Evolutionary conservation across 2,329 filamentous ascomycete species (phyloP).

Genomic region (Colletotrichum sp.): DNA sequence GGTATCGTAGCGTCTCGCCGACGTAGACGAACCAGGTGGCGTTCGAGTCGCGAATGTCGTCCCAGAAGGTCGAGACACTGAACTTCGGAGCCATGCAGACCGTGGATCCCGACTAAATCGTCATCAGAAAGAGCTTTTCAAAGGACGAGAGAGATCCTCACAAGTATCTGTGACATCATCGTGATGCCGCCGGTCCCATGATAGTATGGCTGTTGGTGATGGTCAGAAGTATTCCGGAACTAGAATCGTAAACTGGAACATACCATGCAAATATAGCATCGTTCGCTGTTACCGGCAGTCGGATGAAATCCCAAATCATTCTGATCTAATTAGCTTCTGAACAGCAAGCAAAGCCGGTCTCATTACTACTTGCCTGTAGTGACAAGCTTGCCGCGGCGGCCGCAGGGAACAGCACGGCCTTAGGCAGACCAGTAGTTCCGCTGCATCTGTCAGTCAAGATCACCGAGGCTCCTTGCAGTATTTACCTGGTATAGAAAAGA

Average conservation of each 20-base stretch:
- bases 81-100: constrained; percentile 72
- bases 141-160: constrained; percentile 42
- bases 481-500: constrained; percentile 68
- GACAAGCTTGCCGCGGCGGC: constrained; percentile 37
- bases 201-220: constrained; percentile 53
- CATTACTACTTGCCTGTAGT: background rate
- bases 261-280: constrained; percentile 15
- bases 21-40: constrained; percentile 80
- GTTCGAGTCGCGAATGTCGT: constrained; percentile 69
- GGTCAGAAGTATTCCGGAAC: background rate
- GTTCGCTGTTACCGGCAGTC: background rate
- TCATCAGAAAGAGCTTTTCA: constrained; percentile 17
- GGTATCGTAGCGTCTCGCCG: constrained; percentile 77
- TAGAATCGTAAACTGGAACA: accelerated
- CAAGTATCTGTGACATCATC: constrained; percentile 59
- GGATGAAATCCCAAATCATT: background rate
- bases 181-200: constrained; percentile 75
- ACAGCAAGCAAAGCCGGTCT: background rate
- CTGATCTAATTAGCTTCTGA: background rate
- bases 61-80: constrained; percentile 74
- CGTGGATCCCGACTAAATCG: constrained; percentile 43
- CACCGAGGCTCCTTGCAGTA: accelerated
- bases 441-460: constrained; percentile 33
- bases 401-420: constrained; percentile 69
- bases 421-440: constrained; percentile 78